phyloP scores from a whole-genome alignment of 441 rosid species.

The Melastoma candidum region DNA sequence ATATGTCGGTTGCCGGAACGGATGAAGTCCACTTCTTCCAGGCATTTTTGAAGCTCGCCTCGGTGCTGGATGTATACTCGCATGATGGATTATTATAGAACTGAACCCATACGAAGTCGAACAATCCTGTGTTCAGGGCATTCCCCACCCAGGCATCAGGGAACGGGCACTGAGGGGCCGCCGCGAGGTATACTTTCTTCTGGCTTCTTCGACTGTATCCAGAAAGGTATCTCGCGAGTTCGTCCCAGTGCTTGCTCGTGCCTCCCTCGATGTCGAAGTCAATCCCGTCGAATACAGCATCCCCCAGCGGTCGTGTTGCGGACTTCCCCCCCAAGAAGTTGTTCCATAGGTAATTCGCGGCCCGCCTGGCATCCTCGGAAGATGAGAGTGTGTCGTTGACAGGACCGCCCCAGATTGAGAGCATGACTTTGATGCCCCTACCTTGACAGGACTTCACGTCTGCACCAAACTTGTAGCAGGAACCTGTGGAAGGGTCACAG shows the following conservation, averaged over 20 bases:
- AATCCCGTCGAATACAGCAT: conserved; percentile 7
- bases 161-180: conserved; percentile 6
- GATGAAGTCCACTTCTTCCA: conserved; percentile 3
- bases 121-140: conserved; percentile 3
- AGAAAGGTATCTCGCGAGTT: background rate
- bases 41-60: background rate
- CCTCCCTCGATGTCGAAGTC: conserved; percentile 6
- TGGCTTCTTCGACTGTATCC: background rate
- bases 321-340: conserved; percentile 6
- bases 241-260: background rate
- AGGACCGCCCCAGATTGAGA: conserved; percentile 2
- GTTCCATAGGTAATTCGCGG: conserved; percentile 6
- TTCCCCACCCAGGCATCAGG: background rate
- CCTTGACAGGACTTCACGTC: conserved; percentile 1
- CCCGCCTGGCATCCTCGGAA: background rate
- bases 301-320: background rate
- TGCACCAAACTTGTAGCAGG: background rate
- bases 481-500: background rate
- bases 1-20: background rate
- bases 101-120: conserved; percentile 4
- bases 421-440: conserved; percentile 3
- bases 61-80: background rate
- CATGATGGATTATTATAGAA: background rate
- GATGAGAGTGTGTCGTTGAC: conserved; percentile 1
- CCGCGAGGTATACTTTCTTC: conserved; percentile 1